Evolutionary conservation across 2,329 filamentous ascomycete species (phyloP), one percentile per base, ranked within the genome.

Genomic region (Pseudogymnoascus verrucosus): DNA sequence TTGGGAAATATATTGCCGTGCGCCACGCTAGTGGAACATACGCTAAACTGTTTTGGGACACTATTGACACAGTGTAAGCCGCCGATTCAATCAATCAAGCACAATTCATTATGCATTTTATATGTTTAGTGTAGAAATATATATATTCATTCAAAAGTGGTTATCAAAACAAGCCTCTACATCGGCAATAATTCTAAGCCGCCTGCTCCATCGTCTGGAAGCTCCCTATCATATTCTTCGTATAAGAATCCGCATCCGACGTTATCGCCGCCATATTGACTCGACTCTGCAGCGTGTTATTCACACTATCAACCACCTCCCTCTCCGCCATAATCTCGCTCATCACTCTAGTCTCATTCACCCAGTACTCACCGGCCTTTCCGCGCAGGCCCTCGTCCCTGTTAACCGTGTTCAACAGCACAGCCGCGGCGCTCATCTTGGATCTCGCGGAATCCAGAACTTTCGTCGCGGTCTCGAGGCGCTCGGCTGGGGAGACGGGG

Each of bases 321-420:
- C 85, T 81, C 67, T 93, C 89, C 78, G 92, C 89, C 82, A 96
- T 89, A 23, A 90, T 85, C 70, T 89, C 85, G 37, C 82, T 78
- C 83, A 89, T 91, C 31, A 91, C 74, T 61, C 83, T 79, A 5
- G 85, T 88, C 77, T 97, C 91, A 51, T 88, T 87, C 8, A 80
- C 78, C 93, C 93, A 98, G 76, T 97, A 97, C 14, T 80, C 82
- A 68, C 88, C 83, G 60, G 83, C 82, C 64, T 83, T 82, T 2
- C 76, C 79, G 65, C 92, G 84, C 74, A 97, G 77, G 47, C 82
- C 83, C 66, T 84, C 81, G 76, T 97, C 90, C 63, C 93, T 79
- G 64, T 89, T 80, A 14, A 90, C 83, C 2, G 91, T 90, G 77
- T 97, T 97, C 73, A 89, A 85, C 54, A 96, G 78, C 64, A 96